These are phyloP conservation scores for Mycena metata DNA, from an alignment of 768 basidiomycete species.

Conservation along the genomic window DNA sequence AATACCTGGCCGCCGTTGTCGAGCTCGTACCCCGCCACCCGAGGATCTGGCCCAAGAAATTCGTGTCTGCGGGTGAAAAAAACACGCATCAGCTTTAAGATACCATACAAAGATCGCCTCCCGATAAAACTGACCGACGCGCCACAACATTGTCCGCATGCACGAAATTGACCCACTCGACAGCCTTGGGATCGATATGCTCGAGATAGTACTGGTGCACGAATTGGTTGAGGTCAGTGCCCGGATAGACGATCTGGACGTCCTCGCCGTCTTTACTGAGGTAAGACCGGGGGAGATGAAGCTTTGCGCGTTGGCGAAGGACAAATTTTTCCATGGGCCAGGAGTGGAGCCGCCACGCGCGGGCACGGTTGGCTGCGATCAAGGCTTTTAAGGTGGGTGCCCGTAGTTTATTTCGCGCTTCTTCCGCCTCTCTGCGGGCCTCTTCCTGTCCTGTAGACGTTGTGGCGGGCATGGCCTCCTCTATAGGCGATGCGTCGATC, in stretches of 20 bases:
- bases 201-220: conserved; percentile 47
- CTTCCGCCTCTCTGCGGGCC: neutral
- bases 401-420: conserved; percentile 38
- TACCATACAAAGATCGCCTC: neutral
- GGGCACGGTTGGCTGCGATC: conserved; percentile 48
- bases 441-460: too few species aligned
- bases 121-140: conserved; percentile 43
- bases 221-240: conserved; percentile 55
- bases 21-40: conserved; percentile 56
- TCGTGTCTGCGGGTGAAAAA: conserved; percentile 52
- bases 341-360: conserved; percentile 55
- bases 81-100: neutral
- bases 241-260: conserved; percentile 46
- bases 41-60: conserved; percentile 59
- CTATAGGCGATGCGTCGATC: too few species aligned
- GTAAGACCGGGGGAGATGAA: conserved; percentile 58
- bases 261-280: conserved; percentile 53
- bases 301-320: conserved; percentile 45
- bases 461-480: too few species aligned
- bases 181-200: conserved; percentile 39
- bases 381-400: conserved; percentile 47
- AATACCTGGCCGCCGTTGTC: conserved; percentile 55
- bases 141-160: conserved; percentile 49
- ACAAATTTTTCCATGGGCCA: conserved; percentile 55
- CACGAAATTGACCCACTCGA: conserved; percentile 50